Conservation (phyloP, 257 asterid species). For the Nicotiana paniculata region DNA sequence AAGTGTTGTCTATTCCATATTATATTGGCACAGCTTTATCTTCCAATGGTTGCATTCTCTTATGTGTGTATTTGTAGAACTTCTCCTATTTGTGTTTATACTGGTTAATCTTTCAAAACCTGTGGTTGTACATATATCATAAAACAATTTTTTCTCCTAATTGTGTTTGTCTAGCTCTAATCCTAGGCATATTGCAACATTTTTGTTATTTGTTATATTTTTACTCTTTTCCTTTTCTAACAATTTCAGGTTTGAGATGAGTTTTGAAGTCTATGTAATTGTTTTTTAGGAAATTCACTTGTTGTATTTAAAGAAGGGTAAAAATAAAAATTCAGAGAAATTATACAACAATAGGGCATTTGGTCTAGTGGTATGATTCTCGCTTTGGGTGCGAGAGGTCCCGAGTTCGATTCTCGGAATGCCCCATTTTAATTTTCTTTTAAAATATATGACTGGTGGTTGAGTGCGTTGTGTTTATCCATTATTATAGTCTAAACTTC, state of each 20-base stretch:
- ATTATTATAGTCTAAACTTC: neutral
- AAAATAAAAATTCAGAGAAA: too few species aligned
- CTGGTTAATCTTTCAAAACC: neutral
- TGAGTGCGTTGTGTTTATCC: neutral
- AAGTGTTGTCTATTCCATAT: neutral
- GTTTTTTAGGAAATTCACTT: too few species aligned
- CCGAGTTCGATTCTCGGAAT: constrained; percentile 75
- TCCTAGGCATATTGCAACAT: neutral
- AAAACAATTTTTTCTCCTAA: neutral
- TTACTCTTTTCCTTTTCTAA: neutral
- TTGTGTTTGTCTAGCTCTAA: neutral
- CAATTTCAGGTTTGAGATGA: too few species aligned
- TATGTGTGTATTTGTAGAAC: neutral
- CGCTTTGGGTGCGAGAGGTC: constrained; percentile 85
- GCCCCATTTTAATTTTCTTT: constrained; percentile 30
- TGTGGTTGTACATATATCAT: neutral
- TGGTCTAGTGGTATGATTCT: constrained; percentile 92
- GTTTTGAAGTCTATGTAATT: too few species aligned
- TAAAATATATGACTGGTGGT: neutral
- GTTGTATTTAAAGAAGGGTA: too few species aligned
- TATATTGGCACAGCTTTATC: neutral
- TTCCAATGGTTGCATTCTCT: neutral
- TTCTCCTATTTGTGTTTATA: neutral
- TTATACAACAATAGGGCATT: constrained; percentile 31
- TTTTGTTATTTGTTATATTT: neutral